Evolutionary conservation across 1,139 yeast genomes (phyloP), one percentile per base, ranked within the genome.

Genomic region (Taiozyma sp.): DNA sequence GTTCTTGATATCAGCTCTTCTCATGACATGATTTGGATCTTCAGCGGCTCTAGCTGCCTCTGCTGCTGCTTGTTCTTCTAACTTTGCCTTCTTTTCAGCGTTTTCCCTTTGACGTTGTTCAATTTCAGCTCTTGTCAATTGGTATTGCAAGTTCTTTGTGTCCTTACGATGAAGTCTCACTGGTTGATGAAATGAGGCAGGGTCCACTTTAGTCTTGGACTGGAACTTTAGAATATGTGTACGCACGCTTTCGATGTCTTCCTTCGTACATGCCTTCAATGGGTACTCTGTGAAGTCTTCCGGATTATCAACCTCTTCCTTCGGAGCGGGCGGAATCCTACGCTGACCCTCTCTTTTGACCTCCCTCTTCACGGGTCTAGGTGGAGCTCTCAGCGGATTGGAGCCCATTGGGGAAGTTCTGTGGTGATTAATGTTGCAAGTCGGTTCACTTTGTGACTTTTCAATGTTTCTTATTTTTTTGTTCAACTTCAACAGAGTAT

Each of bases 101-200:
- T 72, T 70, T 54, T 71, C 75, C 61, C 63, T 73, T 68, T 64
- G 76, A 63, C 70, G 73, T 55, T 76, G 80, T 46, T 80, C 87
- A 58, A 77, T 76, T 73, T 81, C 68, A 75, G 79, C 67, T 72
- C 79, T 62, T 73, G 92, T 85, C 59, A 88, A 72, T 68, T 89
- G 96, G 64, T 87, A 88, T 65, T 89, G 97, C 66, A 92, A 74
- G 65, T 89, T 89, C 60, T 91, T 79, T 1, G 98, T 97, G 67
- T 92, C 98, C 65, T 92, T 91, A 60, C 98, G 78, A 67, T 91
- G 97, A 63, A 92, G 73, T 59, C 97, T 74, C 19, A 92, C 86
- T 0, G 99, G 99, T 53, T 80, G 79, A 48, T 82, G 83, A 67
- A 92, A 92, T 0, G 30, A 43, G 39, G 75, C 73, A 7, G 95